A percentile compares a stretch with the other conserved stretches of the same genome.
These are phyloP conservation scores for Verbena officinalis DNA, from an alignment of 257 asterid species.

Conservation along the genomic window DNA sequence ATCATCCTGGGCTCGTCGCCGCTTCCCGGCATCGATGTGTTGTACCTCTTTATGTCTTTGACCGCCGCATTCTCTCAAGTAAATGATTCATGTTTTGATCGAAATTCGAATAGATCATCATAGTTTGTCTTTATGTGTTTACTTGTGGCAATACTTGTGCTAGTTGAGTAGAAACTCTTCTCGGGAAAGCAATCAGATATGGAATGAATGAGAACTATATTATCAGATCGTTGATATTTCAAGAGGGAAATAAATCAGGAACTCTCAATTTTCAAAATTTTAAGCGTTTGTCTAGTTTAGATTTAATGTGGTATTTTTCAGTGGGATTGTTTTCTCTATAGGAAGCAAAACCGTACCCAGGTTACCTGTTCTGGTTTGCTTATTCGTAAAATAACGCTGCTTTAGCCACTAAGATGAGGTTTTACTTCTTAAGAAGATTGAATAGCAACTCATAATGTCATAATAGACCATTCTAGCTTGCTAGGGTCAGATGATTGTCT, in stretches of 20 bases:
- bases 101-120: neutral
- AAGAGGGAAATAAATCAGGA: neutral
- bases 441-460: neutral
- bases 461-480: neutral
- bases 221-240: neutral
- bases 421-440: neutral
- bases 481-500: neutral
- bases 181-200: neutral
- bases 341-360: neutral
- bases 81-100: slow-evolving; percentile 16
- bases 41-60: slow-evolving; percentile 83
- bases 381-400: neutral
- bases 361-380: neutral
- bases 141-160: neutral
- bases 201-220: slow-evolving; percentile 1
- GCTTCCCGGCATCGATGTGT: slow-evolving; percentile 61
- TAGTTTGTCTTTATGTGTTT: slow-evolving; percentile 7
- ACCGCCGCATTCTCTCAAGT: slow-evolving; percentile 84
- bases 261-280: neutral
- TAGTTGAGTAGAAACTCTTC: neutral
- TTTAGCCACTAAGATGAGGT: neutral
- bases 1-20: slow-evolving; percentile 76
- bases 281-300: neutral
- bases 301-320: neutral
- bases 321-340: neutral